phyloP scores from a whole-genome alignment of 257 asterid species.

The Rhazya stricta region DNA sequence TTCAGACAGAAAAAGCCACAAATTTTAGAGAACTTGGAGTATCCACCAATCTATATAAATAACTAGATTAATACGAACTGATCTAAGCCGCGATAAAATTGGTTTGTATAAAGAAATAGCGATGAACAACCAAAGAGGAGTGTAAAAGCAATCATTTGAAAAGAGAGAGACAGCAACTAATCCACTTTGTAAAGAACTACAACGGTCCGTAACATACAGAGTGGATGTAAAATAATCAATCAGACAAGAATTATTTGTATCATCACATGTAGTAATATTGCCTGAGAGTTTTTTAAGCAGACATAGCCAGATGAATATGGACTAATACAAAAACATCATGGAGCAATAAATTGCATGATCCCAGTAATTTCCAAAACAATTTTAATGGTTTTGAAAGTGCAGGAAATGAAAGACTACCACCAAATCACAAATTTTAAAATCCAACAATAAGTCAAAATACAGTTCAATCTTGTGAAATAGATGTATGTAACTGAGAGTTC shows the following conservation, averaged over 20 bases:
- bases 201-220: neutral
- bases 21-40: neutral
- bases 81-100: neutral
- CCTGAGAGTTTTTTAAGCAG: neutral
- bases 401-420: neutral
- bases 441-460: neutral
- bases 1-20: neutral
- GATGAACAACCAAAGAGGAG: neutral
- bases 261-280: neutral
- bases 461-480: neutral
- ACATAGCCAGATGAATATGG: neutral
- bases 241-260: neutral
- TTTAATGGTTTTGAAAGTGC: neutral
- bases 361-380: neutral
- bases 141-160: neutral
- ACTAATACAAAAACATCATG: neutral
- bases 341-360: neutral
- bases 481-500: neutral
- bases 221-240: neutral
- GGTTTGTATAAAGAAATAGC: neutral
- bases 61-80: neutral
- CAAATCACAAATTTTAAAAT: neutral
- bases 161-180: neutral
- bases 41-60: neutral
- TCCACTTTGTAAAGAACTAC: neutral